phyloP scores from a whole-genome alignment of 1,284 basidiomycete genomes.

The Marasmius fiardii region DNA sequence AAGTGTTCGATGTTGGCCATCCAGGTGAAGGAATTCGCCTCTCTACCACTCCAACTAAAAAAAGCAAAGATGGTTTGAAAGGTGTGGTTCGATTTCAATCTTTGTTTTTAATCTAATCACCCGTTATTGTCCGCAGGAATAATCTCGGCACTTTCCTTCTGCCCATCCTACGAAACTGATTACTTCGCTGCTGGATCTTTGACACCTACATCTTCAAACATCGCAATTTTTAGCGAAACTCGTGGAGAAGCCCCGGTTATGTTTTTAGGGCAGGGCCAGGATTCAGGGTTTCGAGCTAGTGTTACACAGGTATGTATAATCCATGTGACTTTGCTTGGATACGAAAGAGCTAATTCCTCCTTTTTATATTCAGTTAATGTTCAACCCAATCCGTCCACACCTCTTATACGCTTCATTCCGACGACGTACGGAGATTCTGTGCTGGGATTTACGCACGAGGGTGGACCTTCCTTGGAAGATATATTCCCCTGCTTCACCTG shows the following conservation, averaged over 20 bases:
- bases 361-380: slow-evolving; percentile 56
- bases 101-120: not conserved
- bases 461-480: slow-evolving; percentile 43
- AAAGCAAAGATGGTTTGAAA: slow-evolving; percentile 82
- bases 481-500: slow-evolving; percentile 25
- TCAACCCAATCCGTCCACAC: slow-evolving; percentile 71
- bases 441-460: slow-evolving; percentile 78
- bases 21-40: slow-evolving; percentile 76
- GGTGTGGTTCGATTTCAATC: slow-evolving; percentile 41
- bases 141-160: slow-evolving; percentile 80
- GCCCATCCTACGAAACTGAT: slow-evolving; percentile 56
- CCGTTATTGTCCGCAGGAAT: slow-evolving; percentile 52
- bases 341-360: not conserved
- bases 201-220: slow-evolving; percentile 55
- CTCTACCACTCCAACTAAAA: slow-evolving; percentile 73
- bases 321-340: not conserved
- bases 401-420: slow-evolving; percentile 80
- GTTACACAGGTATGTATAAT: slow-evolving; percentile 65
- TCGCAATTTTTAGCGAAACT: slow-evolving; percentile 73
- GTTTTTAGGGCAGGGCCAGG: no score
- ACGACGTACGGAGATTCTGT: slow-evolving; percentile 58
- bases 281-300: slow-evolving; percentile 50
- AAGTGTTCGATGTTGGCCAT: slow-evolving; percentile 76
- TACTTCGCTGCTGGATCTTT: slow-evolving; percentile 75
- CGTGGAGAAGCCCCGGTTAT: slow-evolving; percentile 50